Percentiles rank a stretch among this genome's conserved stretches.
phyloP scores from a whole-genome alignment of 2,329 filamentous ascomycete species.

The Fusarium tanahbumbuense region DNA sequence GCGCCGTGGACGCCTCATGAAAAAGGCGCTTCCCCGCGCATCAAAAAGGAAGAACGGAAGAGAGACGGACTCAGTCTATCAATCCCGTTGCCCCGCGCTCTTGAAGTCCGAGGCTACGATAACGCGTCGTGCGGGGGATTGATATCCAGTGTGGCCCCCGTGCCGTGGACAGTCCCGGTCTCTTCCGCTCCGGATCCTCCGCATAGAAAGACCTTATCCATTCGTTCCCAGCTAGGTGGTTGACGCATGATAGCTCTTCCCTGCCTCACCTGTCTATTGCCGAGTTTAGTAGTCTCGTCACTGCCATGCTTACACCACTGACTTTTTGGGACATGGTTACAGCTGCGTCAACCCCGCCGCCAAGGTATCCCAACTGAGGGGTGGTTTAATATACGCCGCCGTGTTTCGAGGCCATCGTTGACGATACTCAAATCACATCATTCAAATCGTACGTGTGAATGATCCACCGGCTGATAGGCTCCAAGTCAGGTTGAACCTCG shows the following conservation, averaged over 20 bases:
- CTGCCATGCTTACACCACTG: slow-evolving; percentile 36
- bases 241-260: slow-evolving; percentile 40
- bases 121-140: slow-evolving; percentile 43
- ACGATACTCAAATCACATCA: slow-evolving; percentile 45
- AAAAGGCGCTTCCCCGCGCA: slow-evolving; percentile 36
- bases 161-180: slow-evolving; percentile 44
- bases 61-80: slow-evolving; percentile 40
- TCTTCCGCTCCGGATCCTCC: slow-evolving; percentile 42
- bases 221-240: slow-evolving; percentile 44
- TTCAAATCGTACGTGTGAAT: slow-evolving; percentile 42
- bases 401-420: slow-evolving; percentile 42
- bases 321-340: slow-evolving; percentile 37
- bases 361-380: slow-evolving; percentile 39
- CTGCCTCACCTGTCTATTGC: slow-evolving; percentile 36
- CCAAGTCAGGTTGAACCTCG: slow-evolving; percentile 30
- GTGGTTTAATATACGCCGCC: slow-evolving; percentile 40
- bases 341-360: slow-evolving; percentile 33
- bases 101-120: slow-evolving; percentile 39
- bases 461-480: slow-evolving; percentile 39
- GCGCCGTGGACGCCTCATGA: slow-evolving; percentile 41
- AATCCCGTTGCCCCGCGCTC: slow-evolving; percentile 44
- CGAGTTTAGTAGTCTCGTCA: slow-evolving; percentile 35
- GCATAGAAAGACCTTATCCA: slow-evolving; percentile 37
- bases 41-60: slow-evolving; percentile 26
- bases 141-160: slow-evolving; percentile 32